Percentiles rank a stretch among this genome's conserved stretches.
Conservation (phyloP, 345 rosid genomes). For the Gossypium turneri region DNA sequence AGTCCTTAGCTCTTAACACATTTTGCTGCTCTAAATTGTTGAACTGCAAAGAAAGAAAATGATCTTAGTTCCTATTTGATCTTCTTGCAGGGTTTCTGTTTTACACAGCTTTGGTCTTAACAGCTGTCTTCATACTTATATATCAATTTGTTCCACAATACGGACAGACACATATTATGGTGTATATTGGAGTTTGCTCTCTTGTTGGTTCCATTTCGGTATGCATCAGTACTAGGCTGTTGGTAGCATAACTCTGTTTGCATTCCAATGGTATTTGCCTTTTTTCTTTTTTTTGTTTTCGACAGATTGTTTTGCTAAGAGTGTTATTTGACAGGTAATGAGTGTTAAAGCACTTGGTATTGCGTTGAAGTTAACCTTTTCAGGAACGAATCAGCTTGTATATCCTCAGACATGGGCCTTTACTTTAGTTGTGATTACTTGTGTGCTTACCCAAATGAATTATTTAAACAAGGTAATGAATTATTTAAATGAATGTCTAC, state of each 20-base stretch:
- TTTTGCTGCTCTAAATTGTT: background rate
- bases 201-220: conserved; percentile 97
- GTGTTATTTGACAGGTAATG: conserved; percentile 53
- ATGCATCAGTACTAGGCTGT: conserved; percentile 23
- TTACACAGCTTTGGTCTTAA: conserved; percentile 69
- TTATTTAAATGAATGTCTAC: conserved; percentile 41
- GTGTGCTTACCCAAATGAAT: conserved; percentile 71
- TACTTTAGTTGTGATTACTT: conserved; percentile 51
- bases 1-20: background rate
- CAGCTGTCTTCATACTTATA: conserved; percentile 64
- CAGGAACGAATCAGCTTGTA: conserved; percentile 66
- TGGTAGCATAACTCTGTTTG: background rate
- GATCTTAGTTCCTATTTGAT: conserved; percentile 19
- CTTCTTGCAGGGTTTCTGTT: conserved; percentile 70
- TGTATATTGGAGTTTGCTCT: conserved; percentile 88
- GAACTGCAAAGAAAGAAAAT: background rate
- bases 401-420: conserved; percentile 81
- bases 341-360: conserved; percentile 84
- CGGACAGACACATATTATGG: conserved; percentile 97
- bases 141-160: conserved; percentile 69
- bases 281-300: background rate
- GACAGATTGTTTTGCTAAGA: background rate
- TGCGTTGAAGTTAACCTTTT: conserved; percentile 69
- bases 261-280: background rate
- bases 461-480: conserved; percentile 72